Base-by-base conservation (phyloP, 169 alveolate species). In the Besnoitia besnoiti region DNA sequence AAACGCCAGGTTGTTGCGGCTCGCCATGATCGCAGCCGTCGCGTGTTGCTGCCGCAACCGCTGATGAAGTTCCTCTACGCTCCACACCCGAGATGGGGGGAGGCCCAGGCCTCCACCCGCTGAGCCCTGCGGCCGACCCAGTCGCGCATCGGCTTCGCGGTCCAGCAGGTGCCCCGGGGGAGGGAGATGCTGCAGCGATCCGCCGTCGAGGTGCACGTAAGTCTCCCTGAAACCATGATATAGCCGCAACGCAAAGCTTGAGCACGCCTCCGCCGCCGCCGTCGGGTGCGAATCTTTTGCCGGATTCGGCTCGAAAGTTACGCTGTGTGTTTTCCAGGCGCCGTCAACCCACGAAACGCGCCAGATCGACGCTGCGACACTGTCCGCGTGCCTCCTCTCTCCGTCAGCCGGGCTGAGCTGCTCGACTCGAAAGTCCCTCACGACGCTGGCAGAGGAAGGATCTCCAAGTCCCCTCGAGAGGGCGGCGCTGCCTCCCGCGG, bases 381-480 rank as follows among this genome's bases (percentile, higher is more conserved):
- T 3, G 12, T 55, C 67, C 30, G 82, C 82, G 46, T 7, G 12
- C n/a, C n/a, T 37, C 82, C n/a, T 19, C 46, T 8, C 82, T 37
- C 82, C 82, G 47, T n/a, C 82, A 8, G 82, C 42, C 79, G 79
- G 47, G 27, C 82, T 42, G 46, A 73, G n/a, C 46, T 73, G 82
- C 24, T 73, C 82, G 39, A 73, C n/a, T n/a, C 82, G 44, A 37
- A 73, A 7, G 46, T 73, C 82, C n/a, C 82, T 7, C 8, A 73
- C 82, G 27, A n/a, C n/a, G 67, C 67, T 55, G 30, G 67, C 27
- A n/a, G 30, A n/a, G 1, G 67, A 5, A 19, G n/a, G n/a, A n/a
- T n/a, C n/a, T n/a, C n/a, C n/a, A n/a, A n/a, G n/a, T n/a, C n/a
- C 30, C 30, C n/a, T 55, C 67, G 67, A 55, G 67, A 55, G 67